Conservation (phyloP, 805 yeast genomes). For the Candida ponderosae region DNA sequence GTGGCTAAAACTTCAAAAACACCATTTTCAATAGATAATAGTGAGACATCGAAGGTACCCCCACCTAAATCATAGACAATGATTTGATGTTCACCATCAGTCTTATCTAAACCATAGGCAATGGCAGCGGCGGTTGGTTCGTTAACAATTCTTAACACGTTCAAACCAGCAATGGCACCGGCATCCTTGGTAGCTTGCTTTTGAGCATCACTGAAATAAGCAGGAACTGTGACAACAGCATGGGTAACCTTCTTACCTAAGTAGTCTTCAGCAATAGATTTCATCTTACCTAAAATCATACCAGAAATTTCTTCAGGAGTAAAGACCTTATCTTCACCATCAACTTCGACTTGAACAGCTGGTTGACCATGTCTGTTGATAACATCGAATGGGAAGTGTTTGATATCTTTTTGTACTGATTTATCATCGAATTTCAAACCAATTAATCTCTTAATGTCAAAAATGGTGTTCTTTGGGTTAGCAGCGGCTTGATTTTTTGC, state of each 20-base stretch:
- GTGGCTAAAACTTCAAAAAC: slow-evolving; percentile 90
- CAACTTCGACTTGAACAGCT: slow-evolving; percentile 63
- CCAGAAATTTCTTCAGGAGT: slow-evolving; percentile 92
- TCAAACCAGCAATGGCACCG: slow-evolving; percentile 85
- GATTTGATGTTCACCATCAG: slow-evolving; percentile 79
- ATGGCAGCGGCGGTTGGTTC: slow-evolving; percentile 98
- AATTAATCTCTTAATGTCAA: slow-evolving; percentile 87
- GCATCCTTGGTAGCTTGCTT: slow-evolving; percentile 94
- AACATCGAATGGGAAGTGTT: slow-evolving; percentile 74
- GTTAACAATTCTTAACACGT: slow-evolving; percentile 81
- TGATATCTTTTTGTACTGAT: slow-evolving; percentile 73
- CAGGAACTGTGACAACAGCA: slow-evolving; percentile 91
- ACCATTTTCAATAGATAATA: slow-evolving; percentile 83
- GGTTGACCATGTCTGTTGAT: slow-evolving; percentile 75
- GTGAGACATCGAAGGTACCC: slow-evolving; percentile 93
- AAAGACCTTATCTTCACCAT: slow-evolving; percentile 70
- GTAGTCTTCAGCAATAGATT: slow-evolving; percentile 84
- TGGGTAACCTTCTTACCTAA: slow-evolving; percentile 79
- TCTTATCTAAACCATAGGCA: slow-evolving; percentile 85
- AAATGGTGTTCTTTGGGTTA: slow-evolving; percentile 79
- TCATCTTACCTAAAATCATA: slow-evolving; percentile 89
- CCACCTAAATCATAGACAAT: slow-evolving; percentile 95
- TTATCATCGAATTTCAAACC: slow-evolving; percentile 75
- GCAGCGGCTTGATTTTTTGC: slow-evolving; percentile 94
- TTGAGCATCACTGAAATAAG: slow-evolving; percentile 90